These are phyloP conservation scores for Rhododendron henanense DNA, from an alignment of 148 eudicot species.

Conservation along the genomic window DNA sequence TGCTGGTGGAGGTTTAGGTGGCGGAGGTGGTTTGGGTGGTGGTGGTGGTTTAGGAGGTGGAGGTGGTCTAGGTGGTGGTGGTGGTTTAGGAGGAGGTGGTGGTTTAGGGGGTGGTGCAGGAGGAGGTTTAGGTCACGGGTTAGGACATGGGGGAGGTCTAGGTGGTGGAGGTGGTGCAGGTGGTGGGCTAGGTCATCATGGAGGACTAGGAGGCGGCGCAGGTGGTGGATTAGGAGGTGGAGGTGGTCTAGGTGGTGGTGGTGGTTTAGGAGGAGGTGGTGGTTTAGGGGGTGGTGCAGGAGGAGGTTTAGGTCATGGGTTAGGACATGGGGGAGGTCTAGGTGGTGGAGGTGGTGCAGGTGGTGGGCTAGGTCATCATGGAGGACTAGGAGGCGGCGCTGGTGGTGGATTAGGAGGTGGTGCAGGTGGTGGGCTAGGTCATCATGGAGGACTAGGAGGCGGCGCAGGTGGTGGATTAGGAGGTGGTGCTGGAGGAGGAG, in stretches of 20 bases:
- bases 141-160: neutral
- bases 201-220: neutral
- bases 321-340: too few relatives aligned
- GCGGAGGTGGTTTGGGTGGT: neutral
- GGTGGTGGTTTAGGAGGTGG: neutral
- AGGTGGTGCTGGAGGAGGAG: conserved; percentile 12
- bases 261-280: too few relatives aligned
- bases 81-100: neutral
- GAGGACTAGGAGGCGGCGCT: conserved; percentile 5
- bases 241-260: neutral
- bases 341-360: neutral
- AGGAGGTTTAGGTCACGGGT: neutral
- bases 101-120: neutral
- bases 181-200: neutral
- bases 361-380: conserved; percentile 10
- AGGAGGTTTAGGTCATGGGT: neutral
- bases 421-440: conserved; percentile 10
- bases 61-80: neutral
- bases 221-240: too few relatives aligned
- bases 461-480: neutral
- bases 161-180: neutral
- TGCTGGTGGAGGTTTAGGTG: neutral
- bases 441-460: neutral
- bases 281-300: neutral
- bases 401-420: neutral